Conservation (phyloP, 768 basidiomycete species). For the Kwoniella newhampshirensis region DNA sequence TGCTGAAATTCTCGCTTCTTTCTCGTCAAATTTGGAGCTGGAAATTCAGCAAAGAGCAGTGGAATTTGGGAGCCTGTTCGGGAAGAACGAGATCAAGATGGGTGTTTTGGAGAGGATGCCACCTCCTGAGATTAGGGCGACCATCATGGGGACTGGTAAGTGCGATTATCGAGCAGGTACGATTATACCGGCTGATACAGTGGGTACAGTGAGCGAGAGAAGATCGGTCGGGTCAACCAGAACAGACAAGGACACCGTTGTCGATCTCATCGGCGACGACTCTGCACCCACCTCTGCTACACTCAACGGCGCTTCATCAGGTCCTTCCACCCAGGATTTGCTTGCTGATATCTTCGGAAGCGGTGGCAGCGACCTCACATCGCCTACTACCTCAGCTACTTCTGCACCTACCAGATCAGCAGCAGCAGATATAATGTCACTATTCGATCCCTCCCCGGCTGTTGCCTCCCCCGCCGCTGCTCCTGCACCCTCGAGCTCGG, state of each 20-base stretch:
- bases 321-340: constrained; percentile 69
- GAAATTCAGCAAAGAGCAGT: constrained; percentile 95
- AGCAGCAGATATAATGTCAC: constrained; percentile 85
- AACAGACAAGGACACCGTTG: constrained; percentile 66
- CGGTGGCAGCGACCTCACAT: constrained; percentile 42
- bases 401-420: constrained; percentile 57
- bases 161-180: neutral
- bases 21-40: constrained; percentile 82
- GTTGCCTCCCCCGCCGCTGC: constrained; percentile 34
- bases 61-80: constrained; percentile 83
- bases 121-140: constrained; percentile 95
- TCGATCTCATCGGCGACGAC: constrained; percentile 84
- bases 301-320: constrained; percentile 49
- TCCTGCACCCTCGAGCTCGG: constrained; percentile 17
- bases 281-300: constrained; percentile 57
- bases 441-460: constrained; percentile 65
- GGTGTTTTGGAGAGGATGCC: constrained; percentile 98
- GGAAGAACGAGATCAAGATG: constrained; percentile 51
- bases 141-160: constrained; percentile 85
- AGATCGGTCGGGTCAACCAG: constrained; percentile 91
- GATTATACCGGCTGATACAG: constrained; percentile 1
- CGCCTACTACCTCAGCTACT: constrained; percentile 53
- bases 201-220: constrained; percentile 77
- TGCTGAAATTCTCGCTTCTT: constrained; percentile 71
- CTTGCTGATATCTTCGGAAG: constrained; percentile 88